Percentiles rank a stretch among this genome's conserved stretches.
phyloP scores from a whole-genome alignment of 2,329 filamentous ascomycete genomes.

The Calonectria pteridis region DNA sequence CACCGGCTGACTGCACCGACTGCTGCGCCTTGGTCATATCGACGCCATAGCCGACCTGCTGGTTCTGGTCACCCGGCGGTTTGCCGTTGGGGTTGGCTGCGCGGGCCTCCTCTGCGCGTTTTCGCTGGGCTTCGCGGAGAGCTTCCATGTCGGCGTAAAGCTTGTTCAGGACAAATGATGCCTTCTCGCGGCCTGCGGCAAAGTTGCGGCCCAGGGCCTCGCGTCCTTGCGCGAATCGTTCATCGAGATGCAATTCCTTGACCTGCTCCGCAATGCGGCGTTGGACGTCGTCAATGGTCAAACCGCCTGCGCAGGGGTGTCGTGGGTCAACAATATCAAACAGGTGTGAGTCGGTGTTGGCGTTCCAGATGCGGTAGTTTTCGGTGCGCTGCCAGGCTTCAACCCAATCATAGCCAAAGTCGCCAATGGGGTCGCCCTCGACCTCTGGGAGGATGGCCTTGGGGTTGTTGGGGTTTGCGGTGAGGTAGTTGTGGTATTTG shows the following conservation, averaged over 20 bases:
- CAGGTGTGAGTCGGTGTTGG: slow-evolving; percentile 84
- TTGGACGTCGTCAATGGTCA: slow-evolving; percentile 95
- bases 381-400: slow-evolving; percentile 90
- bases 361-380: slow-evolving; percentile 91
- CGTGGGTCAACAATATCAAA: slow-evolving; percentile 95
- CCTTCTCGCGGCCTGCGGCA: slow-evolving; percentile 89
- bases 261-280: slow-evolving; percentile 91
- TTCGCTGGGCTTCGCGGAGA: slow-evolving; percentile 60
- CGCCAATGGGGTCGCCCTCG: slow-evolving; percentile 86
- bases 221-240: slow-evolving; percentile 84
- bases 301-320: slow-evolving; percentile 91
- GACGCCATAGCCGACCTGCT: slow-evolving; percentile 31
- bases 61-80: slow-evolving; percentile 27
- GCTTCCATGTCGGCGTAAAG: slow-evolving; percentile 91
- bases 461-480: slow-evolving; percentile 76
- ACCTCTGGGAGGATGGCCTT: slow-evolving; percentile 74
- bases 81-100: slow-evolving; percentile 31
- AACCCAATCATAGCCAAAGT: slow-evolving; percentile 88
- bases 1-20: slow-evolving; percentile 62
- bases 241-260: slow-evolving; percentile 92
- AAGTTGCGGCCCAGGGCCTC: slow-evolving; percentile 91
- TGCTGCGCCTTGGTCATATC: slow-evolving; percentile 58
- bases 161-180: slow-evolving; percentile 87
- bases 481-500: slow-evolving; percentile 85
- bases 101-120: slow-evolving; percentile 56